These are phyloP conservation scores for Fraxinus excelsior DNA, from an alignment of 257 asterid genomes.

Conservation along the genomic window DNA sequence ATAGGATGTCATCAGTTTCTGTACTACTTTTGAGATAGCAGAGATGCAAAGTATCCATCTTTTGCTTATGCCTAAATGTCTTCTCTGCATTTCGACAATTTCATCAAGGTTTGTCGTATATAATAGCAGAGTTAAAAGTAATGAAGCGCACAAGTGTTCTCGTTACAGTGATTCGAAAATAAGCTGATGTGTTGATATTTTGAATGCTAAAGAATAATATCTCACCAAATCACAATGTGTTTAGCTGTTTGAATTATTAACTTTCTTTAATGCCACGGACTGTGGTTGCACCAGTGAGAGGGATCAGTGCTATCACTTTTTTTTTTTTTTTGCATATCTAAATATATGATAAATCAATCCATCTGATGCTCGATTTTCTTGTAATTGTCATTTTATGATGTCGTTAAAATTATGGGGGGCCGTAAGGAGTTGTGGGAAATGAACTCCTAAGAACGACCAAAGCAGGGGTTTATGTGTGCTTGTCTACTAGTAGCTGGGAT, in stretches of 20 bases:
- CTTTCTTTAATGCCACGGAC: neutral
- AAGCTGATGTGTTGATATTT: neutral
- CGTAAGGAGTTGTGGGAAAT: neutral
- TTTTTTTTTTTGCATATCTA: constrained; percentile 4
- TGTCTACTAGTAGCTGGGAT: neutral
- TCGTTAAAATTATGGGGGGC: neutral
- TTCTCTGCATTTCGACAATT: neutral
- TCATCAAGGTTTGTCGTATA: neutral
- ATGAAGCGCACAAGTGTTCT: neutral
- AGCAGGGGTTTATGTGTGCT: neutral
- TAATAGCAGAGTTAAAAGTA: neutral
- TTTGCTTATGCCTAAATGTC: neutral
- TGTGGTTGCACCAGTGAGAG: constrained; percentile 14
- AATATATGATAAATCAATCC: neutral
- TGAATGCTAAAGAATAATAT: constrained; percentile 1
- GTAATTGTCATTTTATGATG: neutral
- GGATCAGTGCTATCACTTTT: neutral
- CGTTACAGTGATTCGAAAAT: constrained; percentile 1
- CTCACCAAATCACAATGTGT: neutral
- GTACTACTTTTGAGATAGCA: neutral
- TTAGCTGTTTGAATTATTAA: neutral
- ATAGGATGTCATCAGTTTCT: neutral
- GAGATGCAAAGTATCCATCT: neutral
- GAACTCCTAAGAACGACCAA: neutral
- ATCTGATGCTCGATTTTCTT: neutral